phyloP scores from a whole-genome alignment of 805 yeast genomes.

The Cyberlindnera lachancei region DNA sequence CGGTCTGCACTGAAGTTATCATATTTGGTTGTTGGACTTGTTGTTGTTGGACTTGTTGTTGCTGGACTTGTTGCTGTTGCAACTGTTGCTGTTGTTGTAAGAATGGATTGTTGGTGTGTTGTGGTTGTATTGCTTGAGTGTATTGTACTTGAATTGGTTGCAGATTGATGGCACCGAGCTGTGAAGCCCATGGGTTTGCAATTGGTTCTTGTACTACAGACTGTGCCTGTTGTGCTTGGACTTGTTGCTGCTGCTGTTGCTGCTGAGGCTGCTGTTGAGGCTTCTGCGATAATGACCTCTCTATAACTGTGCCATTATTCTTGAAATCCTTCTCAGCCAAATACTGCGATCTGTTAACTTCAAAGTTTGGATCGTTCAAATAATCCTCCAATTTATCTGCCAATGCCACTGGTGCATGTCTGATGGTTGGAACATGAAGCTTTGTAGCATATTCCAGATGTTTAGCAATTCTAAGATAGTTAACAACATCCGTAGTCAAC shows the following conservation, averaged over 20 bases:
- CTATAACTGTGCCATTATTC: slow-evolving; percentile 5
- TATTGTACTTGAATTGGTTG: slow-evolving; percentile 13
- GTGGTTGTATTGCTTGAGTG: slow-evolving; percentile 11
- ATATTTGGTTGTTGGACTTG: slow-evolving; percentile 16
- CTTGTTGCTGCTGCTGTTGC: background rate
- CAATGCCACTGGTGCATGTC: slow-evolving; percentile 94
- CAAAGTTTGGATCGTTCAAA: slow-evolving; percentile 79
- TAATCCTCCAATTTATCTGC: slow-evolving; percentile 84
- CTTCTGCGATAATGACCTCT: background rate
- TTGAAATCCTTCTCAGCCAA: slow-evolving; percentile 54
- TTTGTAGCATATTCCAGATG: slow-evolving; percentile 81
- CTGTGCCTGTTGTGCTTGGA: slow-evolving; percentile 16
- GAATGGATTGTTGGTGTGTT: slow-evolving; percentile 18
- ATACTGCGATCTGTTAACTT: slow-evolving; percentile 69
- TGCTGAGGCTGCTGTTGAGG: slow-evolving; percentile 18
- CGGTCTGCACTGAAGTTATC: slow-evolving; percentile 15
- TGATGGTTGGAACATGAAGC: slow-evolving; percentile 88
- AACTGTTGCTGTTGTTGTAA: slow-evolving; percentile 10
- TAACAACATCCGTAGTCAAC: slow-evolving; percentile 81
- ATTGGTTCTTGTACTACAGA: slow-evolving; percentile 4
- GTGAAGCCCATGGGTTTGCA: slow-evolving; percentile 14
- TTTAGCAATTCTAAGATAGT: slow-evolving; percentile 82
- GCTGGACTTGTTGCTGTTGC: slow-evolving; percentile 13
- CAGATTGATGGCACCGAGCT: slow-evolving; percentile 7
- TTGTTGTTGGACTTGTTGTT: slow-evolving; percentile 7